Base-by-base conservation (phyloP, 2,329 filamentous ascomycete species). In the Botrytis byssoidea region DNA sequence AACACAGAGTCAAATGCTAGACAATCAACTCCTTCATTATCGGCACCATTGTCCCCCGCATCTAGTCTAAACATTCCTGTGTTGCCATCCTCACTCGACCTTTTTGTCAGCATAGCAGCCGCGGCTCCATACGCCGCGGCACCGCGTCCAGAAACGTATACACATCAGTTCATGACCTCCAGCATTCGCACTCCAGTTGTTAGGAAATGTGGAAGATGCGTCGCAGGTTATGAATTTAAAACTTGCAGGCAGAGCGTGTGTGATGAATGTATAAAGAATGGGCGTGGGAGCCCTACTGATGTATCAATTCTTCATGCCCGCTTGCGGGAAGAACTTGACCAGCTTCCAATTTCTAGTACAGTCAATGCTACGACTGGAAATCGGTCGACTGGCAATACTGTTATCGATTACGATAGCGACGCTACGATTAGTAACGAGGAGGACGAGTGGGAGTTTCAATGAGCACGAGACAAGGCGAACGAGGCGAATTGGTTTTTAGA, bases 381-480 rank as follows among this genome's bases (percentile, higher is more conserved):
- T 29, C 12, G 0, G 25, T 12, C 25, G 5, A 55, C 12, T 29
- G 16, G n/a, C 14, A 29, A 57, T 18, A 7, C 12, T 29, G n/a
- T 3, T 14, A 32, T 57, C 3, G 51, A 14, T 57, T 9, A 35
- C 4, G 57, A 37, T 25, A 7, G 9, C 20, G 9, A 35, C 12
- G 4, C 0, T 7, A 3, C 12, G 25, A 14, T 1, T n/a, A 16
- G 48, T n/a, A 7, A 12, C 9, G 57, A 25, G 3, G 12, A 4
- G 25, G 10, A 37, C 32, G 3, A 0, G 9, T 8, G 29, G 10
- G 6, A 14, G 37, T 60, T 12, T 60, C 10, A 22, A 22, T 25
- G 10, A 60, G 32, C 20, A 35, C 18, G 18, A 60, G 18, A 35
- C 18, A 6, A 35, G 9, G 9, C 9, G 6, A 35, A 32, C 18